phyloP scores from a whole-genome alignment of 768 basidiomycete species.

The Ramaria rubella region DNA sequence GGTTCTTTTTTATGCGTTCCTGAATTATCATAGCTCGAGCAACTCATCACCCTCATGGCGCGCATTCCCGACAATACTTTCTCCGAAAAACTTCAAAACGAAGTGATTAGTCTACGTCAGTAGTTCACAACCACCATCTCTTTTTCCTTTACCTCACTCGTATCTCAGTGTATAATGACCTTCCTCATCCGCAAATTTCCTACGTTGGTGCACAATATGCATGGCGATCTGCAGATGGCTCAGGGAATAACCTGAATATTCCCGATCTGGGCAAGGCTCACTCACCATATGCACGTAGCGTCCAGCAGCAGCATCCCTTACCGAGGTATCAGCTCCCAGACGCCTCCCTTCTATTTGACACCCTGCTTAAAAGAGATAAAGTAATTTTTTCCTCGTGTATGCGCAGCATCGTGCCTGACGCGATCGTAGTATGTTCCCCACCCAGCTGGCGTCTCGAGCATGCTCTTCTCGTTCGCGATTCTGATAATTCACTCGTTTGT shows the following conservation, averaged over 20 bases:
- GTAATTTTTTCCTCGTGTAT: slow-evolving; percentile 10
- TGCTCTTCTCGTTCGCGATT: slow-evolving; percentile 79
- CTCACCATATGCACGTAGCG: slow-evolving; percentile 54
- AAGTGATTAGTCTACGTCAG: slow-evolving; percentile 49
- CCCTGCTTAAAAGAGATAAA: slow-evolving; percentile 28
- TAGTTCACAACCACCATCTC: slow-evolving; percentile 12
- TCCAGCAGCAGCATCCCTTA: slow-evolving; percentile 37
- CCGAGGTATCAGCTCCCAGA: slow-evolving; percentile 44
- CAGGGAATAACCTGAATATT: slow-evolving; percentile 48
- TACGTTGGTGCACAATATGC: slow-evolving; percentile 36
- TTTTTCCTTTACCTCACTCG: background rate
- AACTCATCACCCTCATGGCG: slow-evolving; percentile 57
- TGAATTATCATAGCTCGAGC: slow-evolving; percentile 51
- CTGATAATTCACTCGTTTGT: slow-evolving; percentile 52
- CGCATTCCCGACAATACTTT: slow-evolving; percentile 43
- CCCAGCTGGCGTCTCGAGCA: slow-evolving; percentile 61
- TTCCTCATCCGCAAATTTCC: slow-evolving; percentile 26
- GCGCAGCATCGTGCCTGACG: slow-evolving; percentile 1
- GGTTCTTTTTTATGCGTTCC: background rate
- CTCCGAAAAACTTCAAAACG: slow-evolving; percentile 33
- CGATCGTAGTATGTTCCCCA: slow-evolving; percentile 35
- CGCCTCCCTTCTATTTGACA: slow-evolving; percentile 33
- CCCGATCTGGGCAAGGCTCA: slow-evolving; percentile 56
- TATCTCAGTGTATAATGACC: background rate
- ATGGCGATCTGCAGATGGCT: slow-evolving; percentile 55